A percentile compares a stretch with the other conserved stretches of the same genome.
Conservation (phyloP, 805 yeast genomes). For the Yamadazyma insecticola region DNA sequence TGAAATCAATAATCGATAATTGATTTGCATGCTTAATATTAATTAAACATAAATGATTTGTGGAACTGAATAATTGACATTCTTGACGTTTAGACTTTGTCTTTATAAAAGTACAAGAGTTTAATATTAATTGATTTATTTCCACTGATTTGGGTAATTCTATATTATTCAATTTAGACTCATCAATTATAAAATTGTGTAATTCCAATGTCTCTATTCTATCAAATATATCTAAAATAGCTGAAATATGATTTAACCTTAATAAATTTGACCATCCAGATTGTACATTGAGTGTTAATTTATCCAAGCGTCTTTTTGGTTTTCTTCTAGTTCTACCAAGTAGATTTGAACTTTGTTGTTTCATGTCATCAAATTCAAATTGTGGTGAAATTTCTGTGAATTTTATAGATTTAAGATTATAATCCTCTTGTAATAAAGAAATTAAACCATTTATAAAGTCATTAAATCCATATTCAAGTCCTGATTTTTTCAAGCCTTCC, state of each 20-base stretch:
- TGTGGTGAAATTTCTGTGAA: slow-evolving; percentile 47
- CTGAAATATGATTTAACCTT: slow-evolving; percentile 38
- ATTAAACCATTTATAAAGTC: slow-evolving; percentile 20
- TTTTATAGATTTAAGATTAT: slow-evolving; percentile 38
- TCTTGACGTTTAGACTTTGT: slow-evolving; percentile 11
- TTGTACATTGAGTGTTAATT: slow-evolving; percentile 38
- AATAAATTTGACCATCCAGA: slow-evolving; percentile 52
- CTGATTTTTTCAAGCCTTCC: slow-evolving; percentile 15
- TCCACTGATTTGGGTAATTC: slow-evolving; percentile 2
- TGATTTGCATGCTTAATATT: slow-evolving; percentile 41
- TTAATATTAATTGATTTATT: slow-evolving; percentile 13
- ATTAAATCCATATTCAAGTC: slow-evolving; percentile 15
- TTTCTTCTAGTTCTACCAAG: slow-evolving; percentile 4
- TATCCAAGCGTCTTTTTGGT: slow-evolving; percentile 21
- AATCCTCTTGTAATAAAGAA: slow-evolving; percentile 40
- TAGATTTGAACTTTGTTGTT: background rate
- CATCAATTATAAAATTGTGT: slow-evolving; percentile 46
- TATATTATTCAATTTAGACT: slow-evolving; percentile 16
- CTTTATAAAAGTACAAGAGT: slow-evolving; percentile 18
- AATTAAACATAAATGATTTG: slow-evolving; percentile 31
- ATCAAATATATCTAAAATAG: slow-evolving; percentile 39
- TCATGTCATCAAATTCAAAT: slow-evolving; percentile 33
- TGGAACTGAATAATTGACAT: slow-evolving; percentile 37
- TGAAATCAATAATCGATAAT: slow-evolving; percentile 46
- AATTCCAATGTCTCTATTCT: slow-evolving; percentile 38